These are phyloP conservation scores for Phytopythium aichiense DNA, from an alignment of 352 stramenopile species.

Conservation along the genomic window DNA sequence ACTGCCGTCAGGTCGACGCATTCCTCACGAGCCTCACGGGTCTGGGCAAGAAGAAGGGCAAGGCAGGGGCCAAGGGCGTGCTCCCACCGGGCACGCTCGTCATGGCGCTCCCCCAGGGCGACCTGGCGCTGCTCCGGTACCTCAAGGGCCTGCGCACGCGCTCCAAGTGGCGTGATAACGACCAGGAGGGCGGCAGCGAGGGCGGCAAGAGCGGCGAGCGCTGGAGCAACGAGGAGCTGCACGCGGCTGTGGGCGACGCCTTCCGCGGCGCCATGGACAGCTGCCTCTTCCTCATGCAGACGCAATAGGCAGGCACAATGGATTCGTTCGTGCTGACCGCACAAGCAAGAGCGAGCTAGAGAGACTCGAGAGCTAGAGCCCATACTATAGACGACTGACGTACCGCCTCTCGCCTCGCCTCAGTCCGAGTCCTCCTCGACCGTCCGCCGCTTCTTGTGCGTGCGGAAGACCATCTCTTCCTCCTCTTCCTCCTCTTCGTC, in stretches of 20 bases:
- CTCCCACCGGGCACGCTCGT: conserved; percentile 52
- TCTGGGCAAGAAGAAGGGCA: not conserved
- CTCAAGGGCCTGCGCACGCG: conserved; percentile 70
- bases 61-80: conserved; percentile 16
- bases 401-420: not conserved
- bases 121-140: conserved; percentile 65
- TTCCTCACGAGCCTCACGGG: conserved; percentile 41
- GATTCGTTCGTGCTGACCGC: not conserved
- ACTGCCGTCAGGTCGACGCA: conserved; percentile 44
- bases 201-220: conserved; percentile 28
- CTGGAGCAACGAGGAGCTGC: conserved; percentile 44
- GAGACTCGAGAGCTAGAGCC: not conserved
- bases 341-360: not conserved
- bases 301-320: conserved; percentile 13
- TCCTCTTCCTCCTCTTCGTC: conserved; percentile 76
- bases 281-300: conserved; percentile 72
- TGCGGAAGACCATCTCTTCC: conserved; percentile 68
- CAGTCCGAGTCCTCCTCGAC: conserved; percentile 85
- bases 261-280: conserved; percentile 68
- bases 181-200: conserved; percentile 23
- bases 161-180: conserved; percentile 66
- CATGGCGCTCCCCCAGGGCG: conserved; percentile 66
- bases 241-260: conserved; percentile 62
- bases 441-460: conserved; percentile 76
- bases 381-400: not conserved